Conservation (phyloP, 1,139 yeast genomes). For the Geotrichum australiense region DNA sequence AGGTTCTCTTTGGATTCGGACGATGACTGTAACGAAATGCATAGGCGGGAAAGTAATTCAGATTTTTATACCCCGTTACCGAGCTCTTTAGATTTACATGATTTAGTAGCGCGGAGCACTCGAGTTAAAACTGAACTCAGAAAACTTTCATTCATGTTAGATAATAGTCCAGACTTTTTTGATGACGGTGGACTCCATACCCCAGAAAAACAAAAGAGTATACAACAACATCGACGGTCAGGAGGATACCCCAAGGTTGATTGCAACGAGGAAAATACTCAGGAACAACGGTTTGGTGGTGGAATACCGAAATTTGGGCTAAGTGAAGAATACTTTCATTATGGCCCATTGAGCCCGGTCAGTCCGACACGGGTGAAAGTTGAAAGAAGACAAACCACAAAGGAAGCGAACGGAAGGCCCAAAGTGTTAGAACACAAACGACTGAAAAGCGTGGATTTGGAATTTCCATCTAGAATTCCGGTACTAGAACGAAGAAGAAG, state of each 20-base stretch:
- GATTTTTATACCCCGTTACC: constrained; percentile 11
- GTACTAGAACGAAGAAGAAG: constrained; percentile 1
- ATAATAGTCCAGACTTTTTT: constrained; percentile 12
- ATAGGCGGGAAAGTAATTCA: constrained; percentile 1
- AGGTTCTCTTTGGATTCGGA: neutral
- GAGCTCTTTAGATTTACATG: constrained; percentile 11
- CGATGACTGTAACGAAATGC: neutral
- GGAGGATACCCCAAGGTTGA: neutral
- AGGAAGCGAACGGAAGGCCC: neutral
- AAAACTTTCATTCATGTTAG: constrained; percentile 12
- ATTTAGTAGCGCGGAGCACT: constrained; percentile 10
- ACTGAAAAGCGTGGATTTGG: constrained; percentile 4
- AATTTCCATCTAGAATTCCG: neutral
- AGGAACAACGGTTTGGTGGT: too few species aligned
- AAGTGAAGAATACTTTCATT: neutral
- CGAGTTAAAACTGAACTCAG: constrained; percentile 11
- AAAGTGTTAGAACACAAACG: neutral
- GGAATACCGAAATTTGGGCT: neutral
- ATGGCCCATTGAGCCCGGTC: neutral
- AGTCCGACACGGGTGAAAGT: neutral
- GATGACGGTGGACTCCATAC: constrained; percentile 10
- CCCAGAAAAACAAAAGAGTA: constrained; percentile 9
- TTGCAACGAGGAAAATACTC: neutral
- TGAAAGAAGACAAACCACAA: neutral
- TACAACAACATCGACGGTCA: constrained; percentile 13